phyloP scores from a whole-genome alignment of 768 basidiomycete species.

The Psilocybe sp. region DNA sequence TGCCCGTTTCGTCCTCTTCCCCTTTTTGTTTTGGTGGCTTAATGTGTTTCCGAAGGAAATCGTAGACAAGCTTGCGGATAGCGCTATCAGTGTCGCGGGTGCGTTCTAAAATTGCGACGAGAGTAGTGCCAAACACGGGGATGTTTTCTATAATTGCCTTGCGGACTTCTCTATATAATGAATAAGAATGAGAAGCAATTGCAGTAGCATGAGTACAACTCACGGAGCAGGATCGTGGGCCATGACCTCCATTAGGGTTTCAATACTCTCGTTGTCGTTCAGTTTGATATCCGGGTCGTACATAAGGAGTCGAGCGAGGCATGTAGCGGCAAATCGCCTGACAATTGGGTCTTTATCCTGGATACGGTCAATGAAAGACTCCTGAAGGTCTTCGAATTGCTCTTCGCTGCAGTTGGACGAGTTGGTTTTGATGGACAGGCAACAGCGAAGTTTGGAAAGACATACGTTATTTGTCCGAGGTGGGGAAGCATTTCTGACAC shows the following conservation, averaged over 20 bases:
- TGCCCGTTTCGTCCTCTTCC: slow-evolving; percentile 19
- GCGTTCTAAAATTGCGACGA: slow-evolving; percentile 69
- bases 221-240: slow-evolving; percentile 75
- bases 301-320: slow-evolving; percentile 72
- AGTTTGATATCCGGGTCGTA: slow-evolving; percentile 63
- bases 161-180: slow-evolving; percentile 72
- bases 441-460: neutral
- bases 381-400: slow-evolving; percentile 60
- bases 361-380: slow-evolving; percentile 65
- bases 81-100: slow-evolving; percentile 76
- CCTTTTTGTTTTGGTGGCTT: slow-evolving; percentile 9
- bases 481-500: slow-evolving; percentile 77
- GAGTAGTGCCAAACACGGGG: slow-evolving; percentile 48
- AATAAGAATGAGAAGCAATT: too few relatives aligned
- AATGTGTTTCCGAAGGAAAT: slow-evolving; percentile 49
- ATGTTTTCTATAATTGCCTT: slow-evolving; percentile 74
- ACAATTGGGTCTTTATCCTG: slow-evolving; percentile 77
- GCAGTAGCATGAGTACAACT: slow-evolving; percentile 31
- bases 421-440: neutral
- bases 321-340: slow-evolving; percentile 76
- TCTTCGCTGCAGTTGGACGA: slow-evolving; percentile 67
- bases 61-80: slow-evolving; percentile 74
- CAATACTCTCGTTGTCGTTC: slow-evolving; percentile 50
- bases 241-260: slow-evolving; percentile 67
- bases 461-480: slow-evolving; percentile 67